phyloP scores from a whole-genome alignment of 257 asterid genomes.

The Solanum acaule region DNA sequence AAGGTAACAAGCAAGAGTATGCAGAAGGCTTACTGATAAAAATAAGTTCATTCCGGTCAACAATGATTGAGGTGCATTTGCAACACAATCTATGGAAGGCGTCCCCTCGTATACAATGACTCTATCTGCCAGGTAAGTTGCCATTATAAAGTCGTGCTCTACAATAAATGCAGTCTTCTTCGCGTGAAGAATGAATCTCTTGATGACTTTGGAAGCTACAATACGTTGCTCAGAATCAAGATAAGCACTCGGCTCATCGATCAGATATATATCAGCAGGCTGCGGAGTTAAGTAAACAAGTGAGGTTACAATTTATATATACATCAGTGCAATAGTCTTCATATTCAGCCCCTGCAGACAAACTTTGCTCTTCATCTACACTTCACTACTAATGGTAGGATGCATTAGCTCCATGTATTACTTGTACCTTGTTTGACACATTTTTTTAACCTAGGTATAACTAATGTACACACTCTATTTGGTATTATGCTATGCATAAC shows the following conservation, averaged over 20 bases:
- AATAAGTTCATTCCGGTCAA: conserved; percentile 96
- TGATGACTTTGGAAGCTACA: conserved; percentile 95
- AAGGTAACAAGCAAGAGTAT: background rate
- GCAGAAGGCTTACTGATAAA: conserved; percentile 63
- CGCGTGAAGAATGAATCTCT: conserved; percentile 94
- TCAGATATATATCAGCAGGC: conserved; percentile 97
- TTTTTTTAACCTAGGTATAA: too few species aligned
- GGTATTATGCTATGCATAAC: background rate
- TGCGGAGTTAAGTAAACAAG: conserved; percentile 27
- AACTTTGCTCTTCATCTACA: background rate
- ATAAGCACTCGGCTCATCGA: conserved; percentile 98
- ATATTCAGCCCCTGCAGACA: background rate
- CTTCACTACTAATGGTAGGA: background rate
- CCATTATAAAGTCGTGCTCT: conserved; percentile 98
- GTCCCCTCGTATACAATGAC: conserved; percentile 88
- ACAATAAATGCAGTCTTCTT: conserved; percentile 94
- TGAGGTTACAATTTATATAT: background rate
- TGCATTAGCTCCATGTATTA: background rate
- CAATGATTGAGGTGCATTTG: conserved; percentile 91
- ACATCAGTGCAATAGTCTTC: background rate
- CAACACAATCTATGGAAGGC: conserved; percentile 81
- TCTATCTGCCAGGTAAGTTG: conserved; percentile 96
- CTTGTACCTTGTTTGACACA: background rate
- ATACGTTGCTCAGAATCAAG: conserved; percentile 99
- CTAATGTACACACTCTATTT: background rate